Conservation (phyloP, 768 basidiomycete species). For the Suillus lakei region DNA sequence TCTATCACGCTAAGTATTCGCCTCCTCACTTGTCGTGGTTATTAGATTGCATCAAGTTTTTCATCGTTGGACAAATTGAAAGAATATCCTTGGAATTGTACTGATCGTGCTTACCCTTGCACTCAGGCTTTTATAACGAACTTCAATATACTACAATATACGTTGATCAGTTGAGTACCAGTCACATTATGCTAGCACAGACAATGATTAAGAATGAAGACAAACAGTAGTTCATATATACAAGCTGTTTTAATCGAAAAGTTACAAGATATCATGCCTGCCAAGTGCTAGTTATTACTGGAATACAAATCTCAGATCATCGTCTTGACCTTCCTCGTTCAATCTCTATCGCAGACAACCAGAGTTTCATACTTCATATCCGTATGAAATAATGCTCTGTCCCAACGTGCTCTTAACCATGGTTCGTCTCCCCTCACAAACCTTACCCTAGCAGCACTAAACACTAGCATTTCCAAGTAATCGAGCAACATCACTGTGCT, state of each 20-base stretch:
- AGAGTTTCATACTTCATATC: background rate
- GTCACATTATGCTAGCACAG: background rate
- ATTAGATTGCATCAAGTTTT: background rate
- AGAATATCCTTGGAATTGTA: background rate
- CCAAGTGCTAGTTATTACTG: background rate
- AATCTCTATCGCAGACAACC: background rate
- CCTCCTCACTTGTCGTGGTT: background rate
- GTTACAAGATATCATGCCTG: background rate
- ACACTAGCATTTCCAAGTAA: constrained; percentile 45
- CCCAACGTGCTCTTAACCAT: constrained; percentile 50
- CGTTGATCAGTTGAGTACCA: background rate
- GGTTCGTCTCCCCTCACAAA: constrained; percentile 59
- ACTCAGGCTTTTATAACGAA: background rate
- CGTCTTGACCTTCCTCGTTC: background rate
- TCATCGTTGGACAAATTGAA: constrained; percentile 1
- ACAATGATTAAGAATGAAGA: background rate
- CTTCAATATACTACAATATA: background rate
- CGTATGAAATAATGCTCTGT: constrained; percentile 26
- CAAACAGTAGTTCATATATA: background rate
- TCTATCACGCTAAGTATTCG: constrained; percentile 6
- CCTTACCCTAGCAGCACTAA: constrained; percentile 43
- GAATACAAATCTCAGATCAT: background rate
- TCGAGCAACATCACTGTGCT: constrained; percentile 30
- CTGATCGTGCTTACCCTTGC: background rate
- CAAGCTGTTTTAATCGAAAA: background rate